phyloP scores from a whole-genome alignment of 345 rosid species.

The Lepidium sativum region DNA sequence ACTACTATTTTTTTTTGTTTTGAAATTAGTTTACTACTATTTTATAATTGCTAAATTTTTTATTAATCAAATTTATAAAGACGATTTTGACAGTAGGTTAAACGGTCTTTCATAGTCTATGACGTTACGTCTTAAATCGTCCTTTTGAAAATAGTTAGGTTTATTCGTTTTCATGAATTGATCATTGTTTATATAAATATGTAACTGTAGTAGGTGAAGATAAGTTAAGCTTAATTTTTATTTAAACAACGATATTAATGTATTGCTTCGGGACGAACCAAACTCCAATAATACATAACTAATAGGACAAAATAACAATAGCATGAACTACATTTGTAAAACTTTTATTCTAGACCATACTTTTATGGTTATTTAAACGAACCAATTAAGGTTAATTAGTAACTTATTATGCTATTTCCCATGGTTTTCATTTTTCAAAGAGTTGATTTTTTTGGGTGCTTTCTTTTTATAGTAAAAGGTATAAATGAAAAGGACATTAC shows the following conservation, averaged over 20 bases:
- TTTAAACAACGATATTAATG: not conserved
- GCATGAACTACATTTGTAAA: conserved; percentile 6
- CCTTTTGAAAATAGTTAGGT: not conserved
- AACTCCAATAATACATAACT: conserved; percentile 24
- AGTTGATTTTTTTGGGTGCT: not conserved
- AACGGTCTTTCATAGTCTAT: not conserved
- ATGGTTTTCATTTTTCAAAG: conserved; percentile 9
- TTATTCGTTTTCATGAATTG: not conserved
- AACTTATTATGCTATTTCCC: conserved; percentile 1
- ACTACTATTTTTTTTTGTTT: too few relatives aligned
- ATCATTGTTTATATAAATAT: not conserved
- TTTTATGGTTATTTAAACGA: conserved; percentile 7
- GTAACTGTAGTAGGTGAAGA: conserved; percentile 5
- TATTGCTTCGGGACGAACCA: not conserved
- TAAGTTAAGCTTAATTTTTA: not conserved
- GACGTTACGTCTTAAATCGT: conserved; percentile 1
- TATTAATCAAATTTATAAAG: not conserved
- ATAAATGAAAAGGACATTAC: not conserved
- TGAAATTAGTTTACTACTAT: too few relatives aligned
- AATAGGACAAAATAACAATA: conserved; percentile 21
- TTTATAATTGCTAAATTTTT: not conserved
- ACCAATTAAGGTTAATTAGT: conserved; percentile 2
- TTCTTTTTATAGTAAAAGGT: not conserved
- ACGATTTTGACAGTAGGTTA: conserved; percentile 9
- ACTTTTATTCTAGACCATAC: not conserved